Evolutionary conservation across 2,329 filamentous ascomycete species (phyloP).

Genomic region (Monosporascus cannonballus): DNA sequence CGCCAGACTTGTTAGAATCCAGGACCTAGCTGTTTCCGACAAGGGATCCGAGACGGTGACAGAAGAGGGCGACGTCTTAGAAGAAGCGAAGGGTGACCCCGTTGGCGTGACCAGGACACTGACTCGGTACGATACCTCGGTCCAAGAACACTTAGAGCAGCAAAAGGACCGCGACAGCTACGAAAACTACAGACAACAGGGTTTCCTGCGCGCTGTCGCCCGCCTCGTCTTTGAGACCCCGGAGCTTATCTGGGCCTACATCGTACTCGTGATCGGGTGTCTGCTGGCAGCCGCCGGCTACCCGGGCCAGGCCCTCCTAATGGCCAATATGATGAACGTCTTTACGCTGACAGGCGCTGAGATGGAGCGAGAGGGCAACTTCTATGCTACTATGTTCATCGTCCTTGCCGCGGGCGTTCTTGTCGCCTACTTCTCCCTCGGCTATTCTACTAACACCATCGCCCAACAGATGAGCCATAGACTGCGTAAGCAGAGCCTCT

Average conservation of each 20-base stretch:
- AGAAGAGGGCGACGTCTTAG: background rate
- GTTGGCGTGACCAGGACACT: conserved; percentile 42
- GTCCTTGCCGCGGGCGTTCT: conserved; percentile 30
- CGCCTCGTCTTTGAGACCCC: no score
- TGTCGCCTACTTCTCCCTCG: conserved; percentile 29
- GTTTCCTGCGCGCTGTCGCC: background rate
- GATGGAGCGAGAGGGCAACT: conserved; percentile 29
- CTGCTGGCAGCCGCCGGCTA: conserved; percentile 18
- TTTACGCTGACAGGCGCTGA: conserved; percentile 13
- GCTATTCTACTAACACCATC: conserved; percentile 21
- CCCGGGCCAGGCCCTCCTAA: conserved; percentile 27
- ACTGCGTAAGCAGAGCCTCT: conserved; percentile 23
- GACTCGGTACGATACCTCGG: conserved; percentile 44
- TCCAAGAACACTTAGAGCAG: conserved; percentile 16
- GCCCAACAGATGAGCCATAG: conserved; percentile 29
- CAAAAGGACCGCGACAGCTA: conserved; percentile 1
- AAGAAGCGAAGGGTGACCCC: background rate
- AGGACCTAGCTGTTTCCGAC: conserved; percentile 49
- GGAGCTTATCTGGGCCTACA: conserved; percentile 1
- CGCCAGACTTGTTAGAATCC: conserved; percentile 67
- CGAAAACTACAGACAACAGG: background rate
- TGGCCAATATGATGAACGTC: conserved; percentile 22
- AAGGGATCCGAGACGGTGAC: background rate
- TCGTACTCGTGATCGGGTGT: conserved; percentile 1
- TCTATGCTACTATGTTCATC: conserved; percentile 33